Conservation (phyloP, 805 yeast genomes). For the Suhomyces vadensis region DNA sequence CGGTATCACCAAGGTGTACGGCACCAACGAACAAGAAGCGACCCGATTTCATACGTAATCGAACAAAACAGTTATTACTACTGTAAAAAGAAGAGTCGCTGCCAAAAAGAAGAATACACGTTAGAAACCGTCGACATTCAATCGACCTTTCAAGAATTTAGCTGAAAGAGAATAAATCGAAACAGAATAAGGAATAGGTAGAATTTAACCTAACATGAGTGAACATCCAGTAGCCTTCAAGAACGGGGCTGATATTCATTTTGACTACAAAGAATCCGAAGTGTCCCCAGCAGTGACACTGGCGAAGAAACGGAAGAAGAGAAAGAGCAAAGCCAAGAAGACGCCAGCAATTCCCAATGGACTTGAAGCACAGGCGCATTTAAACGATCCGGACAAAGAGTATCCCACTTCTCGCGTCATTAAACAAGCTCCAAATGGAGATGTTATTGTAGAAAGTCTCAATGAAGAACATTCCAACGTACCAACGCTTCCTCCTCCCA, state of each 20-base stretch:
- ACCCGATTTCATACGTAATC: background rate
- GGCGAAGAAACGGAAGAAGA: slow-evolving; percentile 31
- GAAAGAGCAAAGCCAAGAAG: slow-evolving; percentile 16
- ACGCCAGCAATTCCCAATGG: slow-evolving; percentile 6
- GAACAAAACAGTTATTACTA: background rate
- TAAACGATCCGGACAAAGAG: slow-evolving; percentile 58
- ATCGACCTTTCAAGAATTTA: background rate
- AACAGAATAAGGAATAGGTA: too few relatives aligned
- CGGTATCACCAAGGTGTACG: background rate
- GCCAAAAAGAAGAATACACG: background rate
- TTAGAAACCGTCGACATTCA: background rate
- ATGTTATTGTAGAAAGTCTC: slow-evolving; percentile 67
- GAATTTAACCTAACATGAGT: background rate
- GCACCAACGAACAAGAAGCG: background rate
- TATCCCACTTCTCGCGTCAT: slow-evolving; percentile 74
- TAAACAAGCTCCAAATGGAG: slow-evolving; percentile 72
- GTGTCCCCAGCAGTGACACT: slow-evolving; percentile 7
- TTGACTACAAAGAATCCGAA: slow-evolving; percentile 18
- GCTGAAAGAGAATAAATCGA: background rate
- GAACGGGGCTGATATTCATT: slow-evolving; percentile 39
- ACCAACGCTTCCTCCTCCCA: background rate
- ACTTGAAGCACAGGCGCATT: slow-evolving; percentile 39
- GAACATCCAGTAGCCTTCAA: slow-evolving; percentile 15
- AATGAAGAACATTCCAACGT: slow-evolving; percentile 21
- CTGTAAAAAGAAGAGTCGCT: background rate